Conservation (phyloP, 257 asterid genomes). For the Capsicum pubescens region DNA sequence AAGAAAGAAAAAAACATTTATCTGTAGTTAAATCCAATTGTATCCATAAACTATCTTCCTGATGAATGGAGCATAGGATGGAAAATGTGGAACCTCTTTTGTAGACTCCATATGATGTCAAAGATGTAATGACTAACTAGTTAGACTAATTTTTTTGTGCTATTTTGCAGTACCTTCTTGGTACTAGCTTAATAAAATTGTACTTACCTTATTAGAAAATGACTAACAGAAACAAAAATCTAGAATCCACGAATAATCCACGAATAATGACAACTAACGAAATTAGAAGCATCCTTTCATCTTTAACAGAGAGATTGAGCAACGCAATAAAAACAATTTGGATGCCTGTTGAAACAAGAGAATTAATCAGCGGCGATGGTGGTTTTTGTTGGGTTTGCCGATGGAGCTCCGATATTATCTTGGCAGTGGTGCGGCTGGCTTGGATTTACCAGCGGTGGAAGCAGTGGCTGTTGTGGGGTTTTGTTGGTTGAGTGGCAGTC, state of each 20-base stretch:
- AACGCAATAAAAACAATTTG: too few species aligned
- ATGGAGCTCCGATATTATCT: too few species aligned
- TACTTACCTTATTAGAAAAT: neutral
- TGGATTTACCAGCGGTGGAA: too few species aligned
- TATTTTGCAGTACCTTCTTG: slow-evolving; percentile 2
- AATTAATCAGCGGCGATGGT: too few species aligned
- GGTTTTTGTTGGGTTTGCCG: too few species aligned
- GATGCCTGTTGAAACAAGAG: too few species aligned
- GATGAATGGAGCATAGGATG: neutral
- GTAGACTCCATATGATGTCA: neutral
- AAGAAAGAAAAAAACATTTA: neutral
- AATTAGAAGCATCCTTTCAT: too few species aligned
- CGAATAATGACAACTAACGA: too few species aligned
- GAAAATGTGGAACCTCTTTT: slow-evolving; percentile 4
- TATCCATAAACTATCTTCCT: neutral
- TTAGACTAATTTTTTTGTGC: neutral
- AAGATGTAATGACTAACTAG: neutral
- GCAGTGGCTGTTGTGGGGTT: too few species aligned
- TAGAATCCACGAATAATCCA: neutral
- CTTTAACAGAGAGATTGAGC: too few species aligned
- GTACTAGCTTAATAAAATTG: neutral
- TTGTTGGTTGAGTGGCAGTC: too few species aligned
- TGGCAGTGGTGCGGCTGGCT: too few species aligned
- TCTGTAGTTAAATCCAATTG: neutral
- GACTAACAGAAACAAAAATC: neutral